A percentile compares a stretch with the other conserved stretches of the same genome.
Evolutionary conservation across 805 yeast genomes (phyloP).

Genomic region (Teunomyces kruisii): DNA sequence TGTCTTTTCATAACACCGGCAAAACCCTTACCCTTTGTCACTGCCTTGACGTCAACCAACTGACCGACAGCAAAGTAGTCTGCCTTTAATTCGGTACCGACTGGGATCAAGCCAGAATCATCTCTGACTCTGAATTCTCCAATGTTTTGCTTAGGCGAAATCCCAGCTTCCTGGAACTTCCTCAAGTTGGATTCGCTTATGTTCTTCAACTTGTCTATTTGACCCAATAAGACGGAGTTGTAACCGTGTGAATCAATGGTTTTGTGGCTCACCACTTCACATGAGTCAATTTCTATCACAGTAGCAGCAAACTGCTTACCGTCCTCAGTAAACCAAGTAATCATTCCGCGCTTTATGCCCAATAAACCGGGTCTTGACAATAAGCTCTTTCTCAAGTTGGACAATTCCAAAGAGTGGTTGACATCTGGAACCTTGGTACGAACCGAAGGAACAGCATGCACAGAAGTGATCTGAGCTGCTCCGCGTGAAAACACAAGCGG

Average conservation of each 20-base stretch:
- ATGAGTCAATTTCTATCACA: conserved; percentile 80
- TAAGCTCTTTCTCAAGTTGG: conserved; percentile 70
- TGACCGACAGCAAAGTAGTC: conserved; percentile 85
- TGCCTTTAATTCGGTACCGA: conserved; percentile 78
- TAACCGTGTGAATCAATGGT: conserved; percentile 76
- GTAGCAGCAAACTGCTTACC: conserved; percentile 83
- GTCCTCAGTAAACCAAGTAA: conserved; percentile 69
- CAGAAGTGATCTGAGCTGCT: conserved; percentile 48
- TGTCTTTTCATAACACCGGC: conserved; percentile 98
- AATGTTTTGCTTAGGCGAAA: conserved; percentile 76
- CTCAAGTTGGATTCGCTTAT: conserved; percentile 51
- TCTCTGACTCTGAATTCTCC: conserved; percentile 79
- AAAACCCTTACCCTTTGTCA: conserved; percentile 92
- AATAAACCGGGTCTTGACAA: conserved; percentile 80
- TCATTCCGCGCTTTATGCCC: conserved; percentile 88
- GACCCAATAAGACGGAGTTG: conserved; percentile 84
- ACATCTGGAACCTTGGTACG: conserved; percentile 50
- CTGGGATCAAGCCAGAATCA: conserved; percentile 62
- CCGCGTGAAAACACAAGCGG: conserved; percentile 8
- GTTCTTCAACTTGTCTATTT: conserved; percentile 66
- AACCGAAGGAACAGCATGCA: conserved; percentile 50
- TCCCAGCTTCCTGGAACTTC: conserved; percentile 73
- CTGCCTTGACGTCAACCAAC: conserved; percentile 75
- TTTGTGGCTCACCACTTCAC: conserved; percentile 78
- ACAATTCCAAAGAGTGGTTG: conserved; percentile 65